Base-by-base conservation (phyloP, 2,329 filamentous ascomycete species). In the Penicillium palitans region DNA sequence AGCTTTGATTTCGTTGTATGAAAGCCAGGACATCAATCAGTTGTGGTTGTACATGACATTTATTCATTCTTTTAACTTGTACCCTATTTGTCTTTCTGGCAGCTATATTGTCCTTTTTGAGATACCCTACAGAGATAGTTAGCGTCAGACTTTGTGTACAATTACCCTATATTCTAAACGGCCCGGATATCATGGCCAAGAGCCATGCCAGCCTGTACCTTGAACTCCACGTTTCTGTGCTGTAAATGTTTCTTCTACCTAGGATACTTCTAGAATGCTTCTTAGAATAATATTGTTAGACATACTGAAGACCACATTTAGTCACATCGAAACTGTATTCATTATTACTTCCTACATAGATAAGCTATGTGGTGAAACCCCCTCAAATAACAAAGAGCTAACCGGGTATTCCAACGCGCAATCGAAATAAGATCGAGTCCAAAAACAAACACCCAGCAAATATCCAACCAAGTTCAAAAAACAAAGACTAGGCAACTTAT, bases 91-190 rank as follows among this genome's bases (percentile, higher is more conserved):
- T 56, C 21, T 55, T 39, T 27, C 42, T 45, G 35, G 45, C 42
- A 57, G 57, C 54, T 49, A 60, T 48, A 54, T 57, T 61, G 55
- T 61, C 47, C 50, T 48, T 49, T 57, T 54, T 19, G 49, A 54
- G 55, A 58, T 58, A 58, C 55, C 55, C 55, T 40, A 15, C 54
- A 42, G 35, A 42, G 35, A 48, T 44, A 58, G 21, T 45, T 48
- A 44, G 35, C 50, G 35, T 53, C 39, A 31, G 44, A 29, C 44
- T 42, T 42, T 42, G 24, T 54, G 55, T 48, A 47, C 55, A 54
- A 42, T 48, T 33, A 17, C 24, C 12, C 33, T 24, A 17, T 29
- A n/a, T 33, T 46, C 25, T n/a, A 21, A 6, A 45, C 12, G 5
- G 21, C 3, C 33, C 4, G 2, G n/a, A 21, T 24, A 48, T 49